Conservation (phyloP, 2,329 filamentous ascomycete genomes). For the Diplodia mutila region DNA sequence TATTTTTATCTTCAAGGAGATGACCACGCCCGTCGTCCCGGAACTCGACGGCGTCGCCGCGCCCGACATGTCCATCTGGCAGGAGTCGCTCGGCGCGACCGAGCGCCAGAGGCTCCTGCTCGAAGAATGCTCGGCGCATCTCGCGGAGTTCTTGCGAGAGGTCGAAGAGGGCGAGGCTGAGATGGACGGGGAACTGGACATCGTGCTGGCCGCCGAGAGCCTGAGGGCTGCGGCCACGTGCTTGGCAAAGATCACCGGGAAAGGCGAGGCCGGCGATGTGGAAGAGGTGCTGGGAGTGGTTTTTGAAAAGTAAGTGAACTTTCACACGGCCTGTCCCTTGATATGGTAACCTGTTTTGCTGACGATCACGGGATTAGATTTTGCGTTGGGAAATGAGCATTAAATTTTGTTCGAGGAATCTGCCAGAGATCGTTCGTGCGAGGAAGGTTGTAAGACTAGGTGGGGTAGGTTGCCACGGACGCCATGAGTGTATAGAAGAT, state of each 20-base stretch:
- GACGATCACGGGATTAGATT: conserved; percentile 32
- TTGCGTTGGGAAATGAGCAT: conserved; percentile 46
- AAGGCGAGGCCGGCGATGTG: conserved; percentile 82
- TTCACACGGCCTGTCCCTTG: too few species aligned
- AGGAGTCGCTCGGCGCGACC: conserved; percentile 87
- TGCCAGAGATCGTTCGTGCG: neutral
- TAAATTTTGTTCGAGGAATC: neutral
- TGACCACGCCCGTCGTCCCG: conserved; percentile 63
- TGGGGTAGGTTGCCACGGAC: neutral
- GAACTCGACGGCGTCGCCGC: conserved; percentile 34
- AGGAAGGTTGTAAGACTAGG: neutral
- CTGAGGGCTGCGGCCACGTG: conserved; percentile 78
- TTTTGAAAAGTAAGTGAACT: conserved; percentile 82
- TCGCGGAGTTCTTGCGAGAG: conserved; percentile 73
- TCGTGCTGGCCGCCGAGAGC: conserved; percentile 88
- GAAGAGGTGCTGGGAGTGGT: conserved; percentile 96
- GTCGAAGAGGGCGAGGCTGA: conserved; percentile 42
- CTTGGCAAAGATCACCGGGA: conserved; percentile 85
- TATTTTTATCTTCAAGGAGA: conserved; percentile 66
- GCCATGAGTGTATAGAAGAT: neutral
- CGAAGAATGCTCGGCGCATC: conserved; percentile 69
- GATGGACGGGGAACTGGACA: conserved; percentile 64
- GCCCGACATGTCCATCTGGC: conserved; percentile 68
- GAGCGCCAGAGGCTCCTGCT: conserved; percentile 86
- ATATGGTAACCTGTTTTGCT: too few species aligned